Conservation (phyloP, 208 protist species). For the Phytomonas francai region DNA sequence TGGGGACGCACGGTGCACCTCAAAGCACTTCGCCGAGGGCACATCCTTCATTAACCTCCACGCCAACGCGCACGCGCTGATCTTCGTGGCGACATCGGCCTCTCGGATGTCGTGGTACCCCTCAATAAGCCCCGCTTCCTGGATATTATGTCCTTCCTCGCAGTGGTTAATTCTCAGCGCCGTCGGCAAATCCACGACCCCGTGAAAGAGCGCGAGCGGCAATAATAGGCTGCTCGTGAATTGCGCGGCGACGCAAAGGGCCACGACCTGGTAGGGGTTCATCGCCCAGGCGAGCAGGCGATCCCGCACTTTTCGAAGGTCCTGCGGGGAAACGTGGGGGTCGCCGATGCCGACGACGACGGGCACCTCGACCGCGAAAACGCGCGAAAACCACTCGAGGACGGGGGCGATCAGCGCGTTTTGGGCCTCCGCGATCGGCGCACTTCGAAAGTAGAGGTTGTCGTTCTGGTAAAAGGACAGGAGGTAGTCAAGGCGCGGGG, state of each 20-base stretch:
- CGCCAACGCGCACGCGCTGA: slow-evolving; percentile 70
- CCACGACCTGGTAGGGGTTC: slow-evolving; percentile 89
- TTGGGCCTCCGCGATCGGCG: slow-evolving; percentile 66
- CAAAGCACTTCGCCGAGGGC: slow-evolving; percentile 65
- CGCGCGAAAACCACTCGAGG: slow-evolving; percentile 59
- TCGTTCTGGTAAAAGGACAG: slow-evolving; percentile 90
- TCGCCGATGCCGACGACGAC: slow-evolving; percentile 82
- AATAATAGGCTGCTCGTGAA: slow-evolving; percentile 89
- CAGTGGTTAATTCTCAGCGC: slow-evolving; percentile 77
- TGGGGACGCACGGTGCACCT: slow-evolving; percentile 39
- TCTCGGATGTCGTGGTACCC: slow-evolving; percentile 92
- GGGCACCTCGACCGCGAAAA: slow-evolving; percentile 72
- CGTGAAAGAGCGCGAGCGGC: slow-evolving; percentile 76
- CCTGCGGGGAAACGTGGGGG: slow-evolving; percentile 51
- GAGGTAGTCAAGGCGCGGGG: slow-evolving; percentile 85
- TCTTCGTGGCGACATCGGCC: slow-evolving; percentile 80
- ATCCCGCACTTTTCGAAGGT: slow-evolving; percentile 50
- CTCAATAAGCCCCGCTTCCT: slow-evolving; percentile 57
- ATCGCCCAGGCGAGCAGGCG: slow-evolving; percentile 67
- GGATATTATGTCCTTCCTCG: slow-evolving; percentile 83
- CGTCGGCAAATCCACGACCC: slow-evolving; percentile 62
- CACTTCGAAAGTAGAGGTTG: slow-evolving; percentile 86
- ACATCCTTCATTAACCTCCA: slow-evolving; percentile 80
- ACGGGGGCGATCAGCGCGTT: slow-evolving; percentile 71
- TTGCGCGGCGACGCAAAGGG: slow-evolving; percentile 85